Evolutionary conservation across 306 rosid species (phyloP).

Genomic region (Mucuna pruriens): DNA sequence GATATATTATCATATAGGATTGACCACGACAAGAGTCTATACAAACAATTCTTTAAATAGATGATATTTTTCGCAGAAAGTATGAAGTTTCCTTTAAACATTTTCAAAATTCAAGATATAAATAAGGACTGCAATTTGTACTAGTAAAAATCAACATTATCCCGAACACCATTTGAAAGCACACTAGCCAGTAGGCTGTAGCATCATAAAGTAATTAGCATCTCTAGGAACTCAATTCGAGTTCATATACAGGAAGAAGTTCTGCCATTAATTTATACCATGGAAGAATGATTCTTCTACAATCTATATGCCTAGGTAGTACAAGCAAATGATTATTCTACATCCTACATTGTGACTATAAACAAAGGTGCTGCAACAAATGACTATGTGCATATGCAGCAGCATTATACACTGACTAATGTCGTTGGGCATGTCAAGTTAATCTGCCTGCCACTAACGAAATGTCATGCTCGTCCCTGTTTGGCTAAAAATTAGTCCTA

Average conservation of each 20-base stretch:
- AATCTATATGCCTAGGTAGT: neutral
- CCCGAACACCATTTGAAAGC: too few species aligned
- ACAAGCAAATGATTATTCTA: neutral
- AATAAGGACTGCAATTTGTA: too few species aligned
- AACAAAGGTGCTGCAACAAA: neutral
- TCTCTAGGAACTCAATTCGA: too few species aligned
- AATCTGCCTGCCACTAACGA: conserved; percentile 7
- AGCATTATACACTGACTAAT: neutral
- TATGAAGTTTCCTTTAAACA: neutral
- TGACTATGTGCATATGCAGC: neutral
- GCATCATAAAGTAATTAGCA: too few species aligned
- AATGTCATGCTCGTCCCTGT: neutral
- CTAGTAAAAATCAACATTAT: too few species aligned
- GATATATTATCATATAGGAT: neutral
- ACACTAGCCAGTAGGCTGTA: too few species aligned
- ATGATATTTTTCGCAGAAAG: neutral
- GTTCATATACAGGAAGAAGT: neutral
- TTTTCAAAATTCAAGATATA: too few species aligned
- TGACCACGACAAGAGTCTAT: neutral
- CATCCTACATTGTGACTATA: neutral
- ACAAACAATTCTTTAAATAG: neutral
- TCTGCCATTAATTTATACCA: neutral
- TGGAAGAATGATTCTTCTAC: neutral
- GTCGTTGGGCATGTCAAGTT: neutral
- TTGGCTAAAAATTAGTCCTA: conserved; percentile 12